Percentiles rank a stretch among this genome's conserved stretches.
These are phyloP conservation scores for Geotrichum aggregatum DNA, from an alignment of 1,139 yeast genomes.

Conservation along the genomic window DNA sequence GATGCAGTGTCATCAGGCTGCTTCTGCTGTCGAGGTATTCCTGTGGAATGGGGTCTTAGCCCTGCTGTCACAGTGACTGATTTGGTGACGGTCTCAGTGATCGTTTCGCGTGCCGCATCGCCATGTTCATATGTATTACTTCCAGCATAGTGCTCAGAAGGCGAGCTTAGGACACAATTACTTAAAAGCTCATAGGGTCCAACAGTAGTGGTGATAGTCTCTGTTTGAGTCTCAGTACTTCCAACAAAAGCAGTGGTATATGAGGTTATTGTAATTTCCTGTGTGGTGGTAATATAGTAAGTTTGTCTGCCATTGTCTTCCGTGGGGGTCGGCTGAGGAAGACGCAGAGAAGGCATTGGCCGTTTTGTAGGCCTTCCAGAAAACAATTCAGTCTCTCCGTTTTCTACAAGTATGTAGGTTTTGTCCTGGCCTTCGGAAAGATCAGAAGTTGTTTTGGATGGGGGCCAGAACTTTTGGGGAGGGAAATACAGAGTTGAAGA, in stretches of 20 bases:
- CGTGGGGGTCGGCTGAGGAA: neutral
- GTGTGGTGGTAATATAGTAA: neutral
- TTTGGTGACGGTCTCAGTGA: constrained; percentile 9
- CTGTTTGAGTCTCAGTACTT: neutral
- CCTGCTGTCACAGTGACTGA: neutral
- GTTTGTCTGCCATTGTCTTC: neutral
- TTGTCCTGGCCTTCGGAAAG: neutral
- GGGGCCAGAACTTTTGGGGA: too few species aligned
- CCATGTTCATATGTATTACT: constrained; percentile 3
- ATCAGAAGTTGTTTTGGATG: too few species aligned
- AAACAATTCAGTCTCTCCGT: neutral
- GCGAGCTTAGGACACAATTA: constrained; percentile 11
- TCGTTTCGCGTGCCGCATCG: neutral
- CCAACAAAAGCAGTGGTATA: neutral
- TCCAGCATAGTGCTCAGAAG: constrained; percentile 2
- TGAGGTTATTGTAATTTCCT: neutral
- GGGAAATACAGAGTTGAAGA: too few species aligned
- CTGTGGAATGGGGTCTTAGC: neutral
- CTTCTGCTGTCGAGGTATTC: constrained; percentile 3
- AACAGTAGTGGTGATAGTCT: constrained; percentile 7
- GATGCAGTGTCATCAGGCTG: neutral
- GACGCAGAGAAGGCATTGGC: neutral
- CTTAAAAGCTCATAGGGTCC: constrained; percentile 5
- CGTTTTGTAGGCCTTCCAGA: neutral
- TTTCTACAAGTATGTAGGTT: neutral